These are phyloP conservation scores for Tuber magnatum DNA, from an alignment of 495 filamentous ascomycete species.

Conservation along the genomic window DNA sequence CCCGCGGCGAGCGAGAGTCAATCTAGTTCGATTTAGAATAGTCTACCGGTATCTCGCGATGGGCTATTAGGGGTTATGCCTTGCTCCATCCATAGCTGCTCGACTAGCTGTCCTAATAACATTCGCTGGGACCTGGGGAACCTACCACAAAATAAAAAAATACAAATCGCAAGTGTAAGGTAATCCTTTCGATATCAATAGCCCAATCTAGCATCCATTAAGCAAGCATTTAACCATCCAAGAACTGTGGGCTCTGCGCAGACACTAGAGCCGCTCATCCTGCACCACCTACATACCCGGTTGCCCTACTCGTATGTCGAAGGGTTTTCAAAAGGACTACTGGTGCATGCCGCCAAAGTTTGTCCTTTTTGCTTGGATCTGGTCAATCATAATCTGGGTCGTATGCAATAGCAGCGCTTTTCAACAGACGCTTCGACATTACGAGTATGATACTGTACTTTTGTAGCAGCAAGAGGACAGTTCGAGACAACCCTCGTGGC, in stretches of 20 bases:
- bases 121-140: background rate
- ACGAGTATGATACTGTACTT: background rate
- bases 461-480: background rate
- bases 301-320: background rate
- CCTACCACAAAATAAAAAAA: background rate
- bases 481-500: background rate
- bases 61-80: background rate
- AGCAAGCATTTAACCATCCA: background rate
- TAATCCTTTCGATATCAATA: background rate
- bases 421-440: too few relatives aligned
- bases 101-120: background rate
- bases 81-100: background rate
- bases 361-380: too few relatives aligned
- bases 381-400: too few relatives aligned
- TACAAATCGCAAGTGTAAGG: background rate
- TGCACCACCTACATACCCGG: conserved; percentile 4
- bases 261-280: background rate
- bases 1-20: background rate
- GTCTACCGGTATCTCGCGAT: background rate
- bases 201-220: background rate
- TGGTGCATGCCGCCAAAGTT: too few relatives aligned
- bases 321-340: too few relatives aligned
- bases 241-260: background rate
- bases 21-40: background rate
- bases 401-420: too few relatives aligned